Conservation (phyloP, 2,329 filamentous ascomycete genomes). For the Trichoderma atroviride region DNA sequence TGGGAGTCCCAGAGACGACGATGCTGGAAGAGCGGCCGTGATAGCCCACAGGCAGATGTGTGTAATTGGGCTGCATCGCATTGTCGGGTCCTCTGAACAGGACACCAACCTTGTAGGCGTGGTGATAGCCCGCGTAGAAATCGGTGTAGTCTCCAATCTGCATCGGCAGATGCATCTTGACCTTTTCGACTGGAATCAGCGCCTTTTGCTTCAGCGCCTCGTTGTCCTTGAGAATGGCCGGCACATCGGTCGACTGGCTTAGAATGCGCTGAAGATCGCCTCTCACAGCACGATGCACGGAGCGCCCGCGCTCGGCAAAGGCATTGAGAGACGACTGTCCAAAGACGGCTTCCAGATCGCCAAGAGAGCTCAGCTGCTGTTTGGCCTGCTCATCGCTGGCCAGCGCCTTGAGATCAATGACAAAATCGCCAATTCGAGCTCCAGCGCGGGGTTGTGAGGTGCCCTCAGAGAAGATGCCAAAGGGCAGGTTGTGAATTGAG, state of each 20-base stretch:
- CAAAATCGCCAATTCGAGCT: constrained; percentile 72
- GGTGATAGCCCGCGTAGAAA: constrained; percentile 79
- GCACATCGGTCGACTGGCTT: constrained; percentile 54
- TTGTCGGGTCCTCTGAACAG: constrained; percentile 74
- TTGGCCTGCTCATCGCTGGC: constrained; percentile 44
- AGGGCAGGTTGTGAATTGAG: constrained; percentile 79
- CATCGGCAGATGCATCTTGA: constrained; percentile 73
- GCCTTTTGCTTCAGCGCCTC: constrained; percentile 36
- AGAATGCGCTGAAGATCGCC: constrained; percentile 66
- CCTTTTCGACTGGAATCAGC: constrained; percentile 44
- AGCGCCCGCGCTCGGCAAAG: constrained; percentile 59
- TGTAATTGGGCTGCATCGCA: constrained; percentile 80
- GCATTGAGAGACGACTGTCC: constrained; percentile 37
- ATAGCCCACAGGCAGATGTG: constrained; percentile 77
- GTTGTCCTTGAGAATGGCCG: constrained; percentile 43
- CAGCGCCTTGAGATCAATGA: constrained; percentile 69
- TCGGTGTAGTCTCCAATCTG: constrained; percentile 82
- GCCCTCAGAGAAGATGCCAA: constrained; percentile 71
- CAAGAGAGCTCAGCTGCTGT: constrained; percentile 39
- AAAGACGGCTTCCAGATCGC: constrained; percentile 36
- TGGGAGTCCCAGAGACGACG: constrained; percentile 72
- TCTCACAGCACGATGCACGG: constrained; percentile 70
- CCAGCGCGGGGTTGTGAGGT: constrained; percentile 63
- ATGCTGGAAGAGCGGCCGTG: constrained; percentile 78
- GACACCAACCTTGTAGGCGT: constrained; percentile 70